A percentile compares a stretch with the other conserved stretches of the same genome.
These are phyloP conservation scores for Pseudognaphalium luteoalbum DNA, from an alignment of 129 eudicot genomes.

Conservation along the genomic window DNA sequence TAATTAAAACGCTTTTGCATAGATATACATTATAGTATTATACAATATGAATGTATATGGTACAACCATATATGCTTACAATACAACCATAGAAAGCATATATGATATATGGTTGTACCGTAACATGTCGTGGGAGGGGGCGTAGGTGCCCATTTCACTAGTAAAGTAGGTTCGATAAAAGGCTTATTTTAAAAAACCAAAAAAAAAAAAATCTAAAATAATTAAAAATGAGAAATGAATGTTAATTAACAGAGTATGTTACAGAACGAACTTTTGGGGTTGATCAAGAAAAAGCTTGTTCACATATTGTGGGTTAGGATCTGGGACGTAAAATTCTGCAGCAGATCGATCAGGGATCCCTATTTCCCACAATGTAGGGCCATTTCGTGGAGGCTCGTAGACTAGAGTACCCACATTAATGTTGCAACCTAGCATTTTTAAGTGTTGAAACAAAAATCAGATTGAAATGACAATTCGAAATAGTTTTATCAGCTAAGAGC, in stretches of 20 bases:
- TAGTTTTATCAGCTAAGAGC: neutral
- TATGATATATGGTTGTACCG: too few species aligned
- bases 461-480: neutral
- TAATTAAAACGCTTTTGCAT: too few species aligned
- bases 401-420: constrained; percentile 59
- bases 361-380: constrained; percentile 96
- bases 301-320: constrained; percentile 65
- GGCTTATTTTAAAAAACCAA: too few species aligned
- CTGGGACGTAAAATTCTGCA: constrained; percentile 74
- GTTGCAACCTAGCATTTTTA: constrained; percentile 44
- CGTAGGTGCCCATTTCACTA: too few species aligned
- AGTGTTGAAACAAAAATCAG: neutral
- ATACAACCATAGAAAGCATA: too few species aligned
- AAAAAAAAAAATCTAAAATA: neutral
- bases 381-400: constrained; percentile 80
- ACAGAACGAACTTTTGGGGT: constrained; percentile 64
- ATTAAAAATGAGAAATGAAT: neutral
- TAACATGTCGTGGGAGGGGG: too few species aligned
- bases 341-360: constrained; percentile 97
- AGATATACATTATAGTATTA: too few species aligned
- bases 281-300: constrained; percentile 69
- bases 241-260: neutral
- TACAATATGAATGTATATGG: too few species aligned
- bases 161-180: too few species aligned
- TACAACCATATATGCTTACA: too few species aligned